Base-by-base conservation (phyloP, 2,329 filamentous ascomycete genomes). In the Cladorrhinum sp. region DNA sequence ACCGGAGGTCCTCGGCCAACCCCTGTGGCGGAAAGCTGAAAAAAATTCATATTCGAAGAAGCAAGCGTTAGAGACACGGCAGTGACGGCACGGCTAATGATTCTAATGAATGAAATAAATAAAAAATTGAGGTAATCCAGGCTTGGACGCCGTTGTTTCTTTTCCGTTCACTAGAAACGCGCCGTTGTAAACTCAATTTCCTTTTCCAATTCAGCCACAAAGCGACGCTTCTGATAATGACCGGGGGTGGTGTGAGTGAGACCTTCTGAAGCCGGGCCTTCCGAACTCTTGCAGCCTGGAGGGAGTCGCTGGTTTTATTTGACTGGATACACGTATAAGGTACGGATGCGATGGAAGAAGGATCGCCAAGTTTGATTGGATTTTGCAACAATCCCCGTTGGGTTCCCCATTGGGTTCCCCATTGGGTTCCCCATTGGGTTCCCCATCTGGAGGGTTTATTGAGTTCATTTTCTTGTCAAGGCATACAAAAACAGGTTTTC, bases 401-500 rank as follows among this genome's bases (percentile, higher is more conserved):
- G 26, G 26, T 28, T 28, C 26, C n/a, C n/a, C n/a, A n/a, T n/a
- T n/a, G 6, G 36, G 36, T 3, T 42, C n/a, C n/a, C n/a, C 2
- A 54, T 57, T 21, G 49, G 58, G 55, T 58, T 50, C 46, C n/a
- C n/a, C n/a, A n/a, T n/a, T n/a, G 26, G 26, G 26, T 28, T 28
- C 26, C n/a, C n/a, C n/a, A n/a, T n/a, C n/a, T n/a, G n/a, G 36
- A 16, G 6, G 36, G 36, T 3, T 42, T 2, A 54, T 57, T 21
- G 49, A 59, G 55, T 58, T 50, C 46, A 53, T 61, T 77, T 79
- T 65, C 74, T 77, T 60, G 74, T 79, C 64, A 88, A 82, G 10
- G 82, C 79, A 69, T 85, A 88, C 57, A 89, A 77, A 68, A 87
- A 88, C 21, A 89, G 73, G 1, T 77, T 78, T 65, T 87, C 77